Evolutionary conservation across 2,329 filamentous ascomycete genomes (phyloP).

Genomic region (Camillea tinctor): DNA sequence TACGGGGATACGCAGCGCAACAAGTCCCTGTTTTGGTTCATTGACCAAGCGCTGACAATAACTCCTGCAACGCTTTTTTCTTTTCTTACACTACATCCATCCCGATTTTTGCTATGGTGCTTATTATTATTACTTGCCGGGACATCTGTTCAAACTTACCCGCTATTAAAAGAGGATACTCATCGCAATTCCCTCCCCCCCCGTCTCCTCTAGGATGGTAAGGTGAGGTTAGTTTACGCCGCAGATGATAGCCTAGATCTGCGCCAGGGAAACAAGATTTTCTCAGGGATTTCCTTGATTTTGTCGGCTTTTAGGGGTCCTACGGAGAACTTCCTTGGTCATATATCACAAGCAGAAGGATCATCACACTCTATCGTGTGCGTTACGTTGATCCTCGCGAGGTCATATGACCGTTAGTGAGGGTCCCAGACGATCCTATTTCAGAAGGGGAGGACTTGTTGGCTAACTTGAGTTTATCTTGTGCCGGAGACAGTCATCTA

Average conservation of each 20-base stretch:
- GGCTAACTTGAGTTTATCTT: background rate
- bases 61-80: background rate
- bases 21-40: too few species aligned
- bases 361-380: background rate
- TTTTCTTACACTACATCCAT: background rate
- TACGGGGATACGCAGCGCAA: too few species aligned
- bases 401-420: background rate
- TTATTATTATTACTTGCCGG: background rate
- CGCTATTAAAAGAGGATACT: background rate
- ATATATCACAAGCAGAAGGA: background rate
- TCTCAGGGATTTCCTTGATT: background rate
- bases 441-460: background rate
- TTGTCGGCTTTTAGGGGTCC: background rate
- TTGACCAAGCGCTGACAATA: background rate
- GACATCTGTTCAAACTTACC: background rate
- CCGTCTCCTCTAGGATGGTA: background rate
- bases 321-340: background rate
- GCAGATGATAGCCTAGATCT: background rate
- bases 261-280: background rate
- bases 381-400: background rate
- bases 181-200: background rate
- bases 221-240: background rate
- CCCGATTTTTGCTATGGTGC: background rate
- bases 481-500: too few species aligned
- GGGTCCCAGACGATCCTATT: background rate